Base-by-base conservation (phyloP, 805 yeast species). In the Kodamaea jinghongensis region DNA sequence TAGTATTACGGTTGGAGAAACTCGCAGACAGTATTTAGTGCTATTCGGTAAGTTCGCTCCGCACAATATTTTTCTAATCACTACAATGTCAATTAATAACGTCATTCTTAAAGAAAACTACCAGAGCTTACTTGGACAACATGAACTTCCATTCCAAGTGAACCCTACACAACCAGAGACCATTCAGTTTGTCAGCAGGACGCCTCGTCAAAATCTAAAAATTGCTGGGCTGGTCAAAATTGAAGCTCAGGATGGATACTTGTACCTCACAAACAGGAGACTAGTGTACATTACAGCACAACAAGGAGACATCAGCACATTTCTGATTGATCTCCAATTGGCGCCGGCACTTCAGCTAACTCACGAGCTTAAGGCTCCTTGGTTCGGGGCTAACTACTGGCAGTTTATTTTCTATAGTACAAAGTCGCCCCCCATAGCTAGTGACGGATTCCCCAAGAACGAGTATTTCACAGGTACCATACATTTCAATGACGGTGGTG, bases 381-480 rank as follows among this genome's bases (percentile, higher is more conserved):
- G 78, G 79, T 70, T 76, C 48, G 81, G 81, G 0, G 64, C 77
- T 14, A 76, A 74, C 45, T 70, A 65, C 49, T 73, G 75, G 70
- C 62, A 62, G 45, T 63, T 72, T 28, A 34, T 63, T 17, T 73
- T 75, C 51, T 63, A 54, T 31, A 60, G 65, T 31, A 51, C 61
- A 3, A 40, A 55, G 11, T 48, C 52, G 4, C 57, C 66, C 4
- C 54, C 63, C 4, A 64, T 66, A 1, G 55, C 68, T 4, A 62
- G 65, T 42, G 71, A 68, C 42, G 72, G 73, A 1, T 60, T 67
- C 27, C 71, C 73, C 2, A 56, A 55, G 30, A 46, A 62, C 17
- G 61, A 65, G 25, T 63, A 61, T 45, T 71, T 68, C 56, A 49
- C 55, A 28, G 69, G 72, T 1, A 49, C 47, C 6, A 41, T 75